A percentile compares a stretch with the other conserved stretches of the same genome.
phyloP scores from a whole-genome alignment of 225 moss, liverwort and hornwort genomes.

The Straminergon stramineum region DNA sequence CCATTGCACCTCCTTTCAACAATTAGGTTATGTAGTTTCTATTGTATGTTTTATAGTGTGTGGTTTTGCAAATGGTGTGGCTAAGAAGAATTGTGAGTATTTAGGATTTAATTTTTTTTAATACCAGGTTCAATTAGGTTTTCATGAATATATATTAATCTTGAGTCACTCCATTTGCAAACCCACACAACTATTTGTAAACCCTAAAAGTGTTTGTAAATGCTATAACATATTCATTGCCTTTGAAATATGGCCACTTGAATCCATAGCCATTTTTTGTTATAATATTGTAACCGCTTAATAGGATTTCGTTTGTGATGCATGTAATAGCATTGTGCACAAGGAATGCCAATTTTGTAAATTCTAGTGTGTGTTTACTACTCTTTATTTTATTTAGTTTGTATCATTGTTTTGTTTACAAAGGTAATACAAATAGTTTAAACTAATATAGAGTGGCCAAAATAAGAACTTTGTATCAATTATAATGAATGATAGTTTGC shows the following conservation, averaged over 20 bases:
- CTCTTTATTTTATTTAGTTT: background rate
- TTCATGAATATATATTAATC: no score
- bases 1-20: no score
- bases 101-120: no score
- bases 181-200: no score
- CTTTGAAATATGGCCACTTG: background rate
- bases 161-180: no score
- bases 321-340: background rate
- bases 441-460: background rate
- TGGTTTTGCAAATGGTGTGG: no score
- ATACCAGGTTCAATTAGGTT: no score
- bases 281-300: background rate
- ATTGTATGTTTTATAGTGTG: no score
- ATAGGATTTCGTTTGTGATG: background rate
- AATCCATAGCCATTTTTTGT: background rate
- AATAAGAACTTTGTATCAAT: background rate
- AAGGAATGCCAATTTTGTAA: background rate
- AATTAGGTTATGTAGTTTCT: no score
- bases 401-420: background rate
- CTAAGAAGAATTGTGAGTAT: no score
- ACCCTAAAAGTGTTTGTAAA: background rate
- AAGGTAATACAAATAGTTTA: background rate
- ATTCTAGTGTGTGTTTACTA: rapidly evolving
- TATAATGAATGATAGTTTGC: background rate
- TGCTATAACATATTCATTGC: background rate